A percentile compares a stretch with the other conserved stretches of the same genome.
These are phyloP conservation scores for Phyllostachys edulis DNA, from an alignment of 176 grass and related monocot genomes.

Conservation along the genomic window DNA sequence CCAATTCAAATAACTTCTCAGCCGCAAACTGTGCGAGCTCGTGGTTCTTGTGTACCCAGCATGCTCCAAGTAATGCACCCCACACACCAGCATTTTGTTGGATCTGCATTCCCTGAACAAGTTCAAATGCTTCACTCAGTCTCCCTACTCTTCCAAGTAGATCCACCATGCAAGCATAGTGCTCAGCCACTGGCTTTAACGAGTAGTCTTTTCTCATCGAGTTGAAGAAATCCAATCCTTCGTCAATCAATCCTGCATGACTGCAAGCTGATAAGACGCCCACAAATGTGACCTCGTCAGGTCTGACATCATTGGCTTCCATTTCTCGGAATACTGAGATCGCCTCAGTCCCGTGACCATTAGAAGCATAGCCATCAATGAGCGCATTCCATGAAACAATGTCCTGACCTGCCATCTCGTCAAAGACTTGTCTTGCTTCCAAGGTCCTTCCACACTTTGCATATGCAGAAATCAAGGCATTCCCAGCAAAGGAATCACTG, in stretches of 20 bases:
- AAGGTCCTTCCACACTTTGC: constrained; percentile 57
- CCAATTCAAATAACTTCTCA: constrained; percentile 47
- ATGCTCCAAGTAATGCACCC: constrained; percentile 68
- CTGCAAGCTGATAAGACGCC: constrained; percentile 55
- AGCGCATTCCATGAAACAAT: constrained; percentile 66
- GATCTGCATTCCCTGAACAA: constrained; percentile 53
- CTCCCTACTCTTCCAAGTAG: constrained; percentile 58
- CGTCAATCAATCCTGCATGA: constrained; percentile 43
- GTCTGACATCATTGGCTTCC: constrained; percentile 32
- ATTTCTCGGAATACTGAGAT: constrained; percentile 51
- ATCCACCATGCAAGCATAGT: constrained; percentile 64
- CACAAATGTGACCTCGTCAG: constrained; percentile 55
- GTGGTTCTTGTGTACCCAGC: constrained; percentile 51
- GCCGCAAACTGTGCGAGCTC: constrained; percentile 43
- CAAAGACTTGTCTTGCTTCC: constrained; percentile 48
- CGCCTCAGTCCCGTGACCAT: constrained; percentile 36
- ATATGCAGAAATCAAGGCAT: constrained; percentile 55
- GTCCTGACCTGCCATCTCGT: constrained; percentile 46
- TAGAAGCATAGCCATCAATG: constrained; percentile 66
- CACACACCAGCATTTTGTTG: constrained; percentile 48
- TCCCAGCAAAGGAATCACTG: constrained; percentile 36
- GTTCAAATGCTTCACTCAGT: constrained; percentile 45
- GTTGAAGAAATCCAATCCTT: constrained; percentile 50
- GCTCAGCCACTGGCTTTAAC: constrained; percentile 49
- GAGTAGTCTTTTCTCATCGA: constrained; percentile 39